Evolutionary conservation across 2,329 filamentous ascomycete genomes (phyloP), one percentile per base, ranked within the genome.

Genomic region (Zymoseptoria pseudotritici): DNA sequence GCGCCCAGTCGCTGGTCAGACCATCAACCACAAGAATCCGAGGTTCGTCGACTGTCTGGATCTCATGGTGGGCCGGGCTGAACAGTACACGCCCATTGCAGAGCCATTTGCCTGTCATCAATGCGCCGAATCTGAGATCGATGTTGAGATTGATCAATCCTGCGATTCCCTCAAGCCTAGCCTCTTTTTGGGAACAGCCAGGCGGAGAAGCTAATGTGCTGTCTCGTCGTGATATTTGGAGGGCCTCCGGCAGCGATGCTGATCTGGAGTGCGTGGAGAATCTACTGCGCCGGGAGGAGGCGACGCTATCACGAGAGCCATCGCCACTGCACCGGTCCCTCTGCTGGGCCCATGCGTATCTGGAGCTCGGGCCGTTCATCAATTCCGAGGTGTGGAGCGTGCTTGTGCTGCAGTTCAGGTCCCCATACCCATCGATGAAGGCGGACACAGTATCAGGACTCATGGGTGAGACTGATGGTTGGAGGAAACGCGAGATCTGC

Each of bases 1-100:
- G 92, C 0, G 89, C 92, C 90, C 90, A 94, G 70, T 94, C 90
- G 69, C 91, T 92, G n/a, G 90, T 90, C 29, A 94, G 84, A 4
- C 90, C 90, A 74, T 94, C 90, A 59, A 94, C 82, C 19, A 94
- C 87, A 3, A 94, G 80, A 24, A 94, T 84, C 78, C 87, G 58
- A 76, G 83, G 76, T 80, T 87, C 75, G 73, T 70, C 79, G 0
- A 80, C 76, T 19, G 83, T 77, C 49, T 83, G 75, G 21, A 92
- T 80, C 65, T 90, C 86, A 53, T 90, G 86, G 24, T 90, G 84
- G 4, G 88, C 85, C 10, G 90, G 89, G 66, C 88, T 91, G 76
- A 94, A 92, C 3, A 94, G 79, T 0, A 93, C 88, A 66, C 91
- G 87, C 1, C 90, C 90, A 71, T 93, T 93, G 0, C 88, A 90